phyloP scores from a whole-genome alignment of 805 yeast species.

The Scheffersomyces coipomensis region DNA sequence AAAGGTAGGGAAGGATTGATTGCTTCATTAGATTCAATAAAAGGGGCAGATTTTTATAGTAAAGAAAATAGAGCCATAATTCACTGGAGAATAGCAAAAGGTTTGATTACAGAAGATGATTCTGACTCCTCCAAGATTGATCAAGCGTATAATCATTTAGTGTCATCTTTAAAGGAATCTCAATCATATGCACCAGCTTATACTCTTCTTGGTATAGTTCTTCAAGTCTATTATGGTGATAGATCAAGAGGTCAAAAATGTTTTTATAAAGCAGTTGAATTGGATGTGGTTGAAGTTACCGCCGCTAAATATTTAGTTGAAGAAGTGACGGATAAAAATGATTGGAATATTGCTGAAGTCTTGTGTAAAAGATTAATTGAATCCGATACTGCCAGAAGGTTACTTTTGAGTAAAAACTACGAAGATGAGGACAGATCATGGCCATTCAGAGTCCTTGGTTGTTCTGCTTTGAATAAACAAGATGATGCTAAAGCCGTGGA shows the following conservation, averaged over 20 bases:
- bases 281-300: slow-evolving; percentile 69
- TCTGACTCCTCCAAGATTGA: slow-evolving; percentile 24
- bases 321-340: slow-evolving; percentile 62
- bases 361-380: slow-evolving; percentile 65
- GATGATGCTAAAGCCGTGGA: slow-evolving; percentile 80
- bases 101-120: slow-evolving; percentile 41
- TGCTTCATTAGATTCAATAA: slow-evolving; percentile 39
- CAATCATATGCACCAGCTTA: slow-evolving; percentile 75
- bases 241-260: slow-evolving; percentile 74
- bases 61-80: slow-evolving; percentile 57
- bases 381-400: slow-evolving; percentile 58
- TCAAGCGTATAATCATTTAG: slow-evolving; percentile 55
- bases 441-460: slow-evolving; percentile 89
- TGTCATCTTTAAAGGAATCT: slow-evolving; percentile 61
- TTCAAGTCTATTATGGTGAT: slow-evolving; percentile 58
- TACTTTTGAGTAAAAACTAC: slow-evolving; percentile 29
- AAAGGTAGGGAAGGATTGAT: slow-evolving; percentile 54
- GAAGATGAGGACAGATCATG: slow-evolving; percentile 51
- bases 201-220: slow-evolving; percentile 78
- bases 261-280: slow-evolving; percentile 84
- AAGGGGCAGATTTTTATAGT: slow-evolving; percentile 52
- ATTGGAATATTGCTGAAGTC: slow-evolving; percentile 84
- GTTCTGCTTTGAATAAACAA: slow-evolving; percentile 67
- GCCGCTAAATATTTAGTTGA: slow-evolving; percentile 75
- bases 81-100: slow-evolving; percentile 73